Conservation (phyloP, 495 filamentous ascomycete species). For the Penicillium lividum region DNA sequence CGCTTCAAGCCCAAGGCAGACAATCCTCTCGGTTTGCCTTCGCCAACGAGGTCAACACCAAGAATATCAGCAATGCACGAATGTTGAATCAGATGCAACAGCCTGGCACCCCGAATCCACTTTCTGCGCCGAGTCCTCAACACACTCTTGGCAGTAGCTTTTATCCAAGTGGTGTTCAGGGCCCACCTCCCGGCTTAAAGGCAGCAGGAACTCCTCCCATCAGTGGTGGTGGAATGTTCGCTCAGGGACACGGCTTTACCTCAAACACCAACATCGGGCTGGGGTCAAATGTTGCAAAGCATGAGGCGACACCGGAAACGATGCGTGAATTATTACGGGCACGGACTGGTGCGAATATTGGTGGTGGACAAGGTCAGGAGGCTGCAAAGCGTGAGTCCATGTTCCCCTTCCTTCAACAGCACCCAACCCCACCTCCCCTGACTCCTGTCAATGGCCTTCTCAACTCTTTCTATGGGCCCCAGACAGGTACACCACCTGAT, state of each 20-base stretch:
- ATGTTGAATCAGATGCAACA: conserved; percentile 87
- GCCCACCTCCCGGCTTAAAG: conserved; percentile 93
- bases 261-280: conserved; percentile 67
- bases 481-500: conserved; percentile 80
- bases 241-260: conserved; percentile 74
- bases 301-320: conserved; percentile 74
- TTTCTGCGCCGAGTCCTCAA: conserved; percentile 58
- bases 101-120: conserved; percentile 57
- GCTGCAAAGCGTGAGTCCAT: conserved; percentile 92
- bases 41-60: conserved; percentile 76
- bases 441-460: conserved; percentile 85
- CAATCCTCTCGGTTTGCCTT: conserved; percentile 90
- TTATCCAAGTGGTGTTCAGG: conserved; percentile 68
- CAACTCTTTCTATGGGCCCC: conserved; percentile 86
- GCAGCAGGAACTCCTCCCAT: conserved; percentile 89
- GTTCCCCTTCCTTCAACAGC: conserved; percentile 82
- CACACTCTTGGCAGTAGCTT: conserved; percentile 46
- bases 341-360: conserved; percentile 56
- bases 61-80: conserved; percentile 79
- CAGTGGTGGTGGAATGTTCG: conserved; percentile 72
- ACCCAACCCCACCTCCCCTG: conserved; percentile 83
- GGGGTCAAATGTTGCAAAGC: conserved; percentile 62
- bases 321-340: conserved; percentile 75
- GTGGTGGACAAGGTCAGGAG: conserved; percentile 68
- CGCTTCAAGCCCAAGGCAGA: conserved; percentile 72